Evolutionary conservation across 2,329 filamentous ascomycete genomes (phyloP), one percentile per base, ranked within the genome.

Genomic region (Dothistroma pini): DNA sequence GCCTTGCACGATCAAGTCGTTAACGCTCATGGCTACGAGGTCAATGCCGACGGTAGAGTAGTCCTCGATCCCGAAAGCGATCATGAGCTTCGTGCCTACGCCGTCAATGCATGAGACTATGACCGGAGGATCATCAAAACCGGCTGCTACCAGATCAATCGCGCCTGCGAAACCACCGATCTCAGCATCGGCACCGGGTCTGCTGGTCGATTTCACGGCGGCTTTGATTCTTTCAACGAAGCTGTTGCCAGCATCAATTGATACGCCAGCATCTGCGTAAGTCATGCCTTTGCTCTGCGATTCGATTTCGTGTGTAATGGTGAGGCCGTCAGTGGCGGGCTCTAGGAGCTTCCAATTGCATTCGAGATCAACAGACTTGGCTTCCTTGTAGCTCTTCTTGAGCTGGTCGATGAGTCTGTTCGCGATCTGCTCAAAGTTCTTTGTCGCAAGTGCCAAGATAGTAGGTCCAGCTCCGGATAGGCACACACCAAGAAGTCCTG

Each of bases 21-120:
- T 99, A 74, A 97, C 95, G 76, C 97, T 97, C 93, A 97, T 97
- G 68, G 95, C 95, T 4, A 99, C 95, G 38, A 99, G 84, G 74
- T 99, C 95, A 69, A 99, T 92, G 63, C 95, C 95, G 11, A 99
- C 93, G 2, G 93, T 96, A 76, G 93, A 88, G 77, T 97, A 95
- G 78, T 96, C 91, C 69, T 87, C 84, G 80, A 96, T 90, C 12
- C 87, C 85, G 74, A 97, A 93, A 0, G 95, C 95, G 71, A 99
- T 91, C 83, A 96, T 96, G 70, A 97, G 88, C 80, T 97, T 97
- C 54, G 93, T 97, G 62, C 93, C 95, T 41, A 97, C 92, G 56
- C 95, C 95, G 73, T 99, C 95, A 66, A 97, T 97, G 62, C 92
- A 93, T 58, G 90, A 90, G n/a, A 97, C 91, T 29, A 97, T 79